Percentiles rank a stretch among this genome's conserved stretches.
phyloP scores from a whole-genome alignment of 371 early-diverging fungal genomes.

The Mucor racemosus region DNA sequence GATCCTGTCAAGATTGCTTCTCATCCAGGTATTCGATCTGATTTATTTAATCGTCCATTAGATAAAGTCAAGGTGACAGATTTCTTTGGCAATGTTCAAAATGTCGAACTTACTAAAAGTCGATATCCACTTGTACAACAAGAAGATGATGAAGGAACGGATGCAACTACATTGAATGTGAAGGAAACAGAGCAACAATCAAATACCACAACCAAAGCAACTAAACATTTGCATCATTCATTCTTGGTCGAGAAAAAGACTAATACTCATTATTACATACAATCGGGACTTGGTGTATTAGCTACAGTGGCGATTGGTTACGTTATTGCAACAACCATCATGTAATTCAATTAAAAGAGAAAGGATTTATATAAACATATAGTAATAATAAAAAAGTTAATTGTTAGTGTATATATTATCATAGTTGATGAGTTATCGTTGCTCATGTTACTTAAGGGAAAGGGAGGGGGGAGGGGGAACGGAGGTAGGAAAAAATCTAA shows the following conservation, averaged over 20 bases:
- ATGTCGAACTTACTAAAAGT: conserved; percentile 75
- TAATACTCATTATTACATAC: conserved; percentile 5
- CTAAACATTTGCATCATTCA: conserved; percentile 17
- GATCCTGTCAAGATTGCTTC: conserved; percentile 76
- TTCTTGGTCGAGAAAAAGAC: conserved; percentile 18
- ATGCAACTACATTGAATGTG: not conserved
- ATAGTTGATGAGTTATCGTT: not conserved
- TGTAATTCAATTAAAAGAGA: not conserved
- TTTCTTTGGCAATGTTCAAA: conserved; percentile 94
- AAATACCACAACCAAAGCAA: not conserved
- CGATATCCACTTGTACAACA: conserved; percentile 39
- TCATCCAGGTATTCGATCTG: conserved; percentile 81
- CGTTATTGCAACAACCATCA: conserved; percentile 7
- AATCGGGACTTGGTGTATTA: conserved; percentile 13
- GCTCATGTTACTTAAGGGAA: not conserved
- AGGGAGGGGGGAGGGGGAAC: not conserved
- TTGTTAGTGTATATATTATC: not conserved
- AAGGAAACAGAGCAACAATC: not conserved
- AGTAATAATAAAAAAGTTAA: not conserved
- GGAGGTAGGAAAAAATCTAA: conserved; percentile 14
- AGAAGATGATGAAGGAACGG: conserved; percentile 1
- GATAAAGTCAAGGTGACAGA: conserved; percentile 85
- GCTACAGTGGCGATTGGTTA: conserved; percentile 13
- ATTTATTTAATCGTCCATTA: conserved; percentile 78
- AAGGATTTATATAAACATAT: not conserved